Evolutionary conservation across 495 filamentous ascomycete genomes (phyloP).

Genomic region (Terfezia claveryi): DNA sequence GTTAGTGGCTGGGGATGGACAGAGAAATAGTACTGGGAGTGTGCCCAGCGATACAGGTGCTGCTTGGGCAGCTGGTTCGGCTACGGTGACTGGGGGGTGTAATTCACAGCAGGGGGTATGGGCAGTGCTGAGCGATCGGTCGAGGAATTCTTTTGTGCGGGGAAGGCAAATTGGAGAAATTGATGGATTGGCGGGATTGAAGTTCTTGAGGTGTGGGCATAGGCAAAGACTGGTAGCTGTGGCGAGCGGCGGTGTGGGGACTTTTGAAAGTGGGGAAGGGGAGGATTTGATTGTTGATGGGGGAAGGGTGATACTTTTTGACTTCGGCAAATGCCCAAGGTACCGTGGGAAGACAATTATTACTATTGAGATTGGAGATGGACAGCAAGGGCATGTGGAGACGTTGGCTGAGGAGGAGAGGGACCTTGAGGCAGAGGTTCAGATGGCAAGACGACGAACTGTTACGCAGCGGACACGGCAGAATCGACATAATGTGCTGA

Average conservation of each 20-base stretch:
- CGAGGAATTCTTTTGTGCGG: constrained; percentile 39
- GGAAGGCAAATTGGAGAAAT: constrained; percentile 36
- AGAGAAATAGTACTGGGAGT: constrained; percentile 18
- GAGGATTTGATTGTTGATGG: constrained; percentile 65
- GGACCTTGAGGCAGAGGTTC: constrained; percentile 62
- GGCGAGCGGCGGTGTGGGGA: constrained; percentile 49
- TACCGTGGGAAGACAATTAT: constrained; percentile 35
- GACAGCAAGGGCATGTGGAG: constrained; percentile 33
- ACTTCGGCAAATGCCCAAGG: constrained; percentile 40
- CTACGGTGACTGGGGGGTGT: background rate
- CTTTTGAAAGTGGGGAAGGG: constrained; percentile 36
- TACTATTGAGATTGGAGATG: constrained; percentile 52
- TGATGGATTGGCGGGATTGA: constrained; percentile 34
- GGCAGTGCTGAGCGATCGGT: constrained; percentile 45
- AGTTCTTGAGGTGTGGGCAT: constrained; percentile 35
- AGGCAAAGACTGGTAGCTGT: constrained; percentile 46
- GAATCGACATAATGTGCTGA: constrained; percentile 16
- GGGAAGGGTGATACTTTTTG: constrained; percentile 52
- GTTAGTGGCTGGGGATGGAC: constrained; percentile 7
- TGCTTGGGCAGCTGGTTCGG: constrained; percentile 15
- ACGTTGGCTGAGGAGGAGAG: constrained; percentile 47
- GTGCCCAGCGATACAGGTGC: constrained; percentile 12
- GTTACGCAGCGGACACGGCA: constrained; percentile 32
- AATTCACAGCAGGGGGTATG: constrained; percentile 23
- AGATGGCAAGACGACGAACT: constrained; percentile 55